A percentile compares a stretch with the other conserved stretches of the same genome.
Conservation (phyloP, 345 rosid species). For the Sapria himalayana region DNA sequence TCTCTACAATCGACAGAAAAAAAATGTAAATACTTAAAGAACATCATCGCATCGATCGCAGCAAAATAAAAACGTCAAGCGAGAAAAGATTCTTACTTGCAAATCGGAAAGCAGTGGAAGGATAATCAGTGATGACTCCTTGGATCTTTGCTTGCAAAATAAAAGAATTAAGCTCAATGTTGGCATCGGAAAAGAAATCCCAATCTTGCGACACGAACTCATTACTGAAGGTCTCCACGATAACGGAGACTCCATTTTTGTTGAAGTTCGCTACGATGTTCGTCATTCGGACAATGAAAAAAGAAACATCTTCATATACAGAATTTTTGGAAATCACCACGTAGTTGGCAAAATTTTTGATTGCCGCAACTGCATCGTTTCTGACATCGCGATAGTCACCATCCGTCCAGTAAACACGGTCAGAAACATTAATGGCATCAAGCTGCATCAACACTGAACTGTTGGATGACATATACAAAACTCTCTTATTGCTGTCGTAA, state of each 20-base stretch:
- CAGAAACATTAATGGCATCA: slow-evolving; percentile 23
- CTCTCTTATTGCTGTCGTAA: slow-evolving; percentile 21
- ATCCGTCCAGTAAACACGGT: slow-evolving; percentile 44
- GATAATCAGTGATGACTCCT: slow-evolving; percentile 77
- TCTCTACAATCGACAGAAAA: slow-evolving; percentile 34
- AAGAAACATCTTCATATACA: slow-evolving; percentile 13
- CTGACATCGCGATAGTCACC: slow-evolving; percentile 38
- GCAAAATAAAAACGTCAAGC: too few relatives aligned
- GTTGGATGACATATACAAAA: slow-evolving; percentile 62
- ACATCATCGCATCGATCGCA: too few relatives aligned
- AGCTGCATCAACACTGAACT: slow-evolving; percentile 53
- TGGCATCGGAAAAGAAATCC: slow-evolving; percentile 73
- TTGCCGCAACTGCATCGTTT: slow-evolving; percentile 26
- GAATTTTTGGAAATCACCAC: slow-evolving; percentile 43
- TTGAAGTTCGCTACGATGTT: slow-evolving; percentile 29
- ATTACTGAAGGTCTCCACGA: slow-evolving; percentile 45
- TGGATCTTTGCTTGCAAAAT: slow-evolving; percentile 10
- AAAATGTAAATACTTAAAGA: too few relatives aligned
- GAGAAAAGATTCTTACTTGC: too few relatives aligned
- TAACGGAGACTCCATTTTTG: slow-evolving; percentile 33
- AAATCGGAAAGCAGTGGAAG: slow-evolving; percentile 48
- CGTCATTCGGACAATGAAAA: slow-evolving; percentile 19
- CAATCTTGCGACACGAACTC: slow-evolving; percentile 77
- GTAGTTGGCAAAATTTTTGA: slow-evolving; percentile 43
- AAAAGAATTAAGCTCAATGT: slow-evolving; percentile 47